Percentiles rank a stretch among this genome's conserved stretches.
Evolutionary conservation across 2,329 filamentous ascomycete genomes (phyloP).

Genomic region (Paecilomyces sp.): DNA sequence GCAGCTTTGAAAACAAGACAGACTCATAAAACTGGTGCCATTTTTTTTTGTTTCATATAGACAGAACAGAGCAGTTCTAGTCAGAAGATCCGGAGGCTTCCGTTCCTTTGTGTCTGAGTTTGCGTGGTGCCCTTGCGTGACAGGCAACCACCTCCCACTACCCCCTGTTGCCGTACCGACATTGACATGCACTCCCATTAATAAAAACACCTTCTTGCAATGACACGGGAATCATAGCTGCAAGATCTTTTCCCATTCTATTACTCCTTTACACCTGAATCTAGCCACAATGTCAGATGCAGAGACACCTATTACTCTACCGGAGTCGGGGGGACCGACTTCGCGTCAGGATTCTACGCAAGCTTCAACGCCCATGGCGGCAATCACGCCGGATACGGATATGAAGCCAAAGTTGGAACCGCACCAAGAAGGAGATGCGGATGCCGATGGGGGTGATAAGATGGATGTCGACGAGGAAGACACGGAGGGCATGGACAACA

Average conservation of each 20-base stretch:
- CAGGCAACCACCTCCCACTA: background rate
- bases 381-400: constrained; percentile 10
- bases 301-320: constrained; percentile 18
- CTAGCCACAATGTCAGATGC: constrained; percentile 17
- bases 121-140: background rate
- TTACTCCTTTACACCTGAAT: background rate
- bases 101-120: background rate
- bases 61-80: background rate
- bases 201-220: background rate
- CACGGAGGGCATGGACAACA: constrained; percentile 35
- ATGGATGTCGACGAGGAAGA: constrained; percentile 8
- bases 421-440: background rate
- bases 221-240: background rate
- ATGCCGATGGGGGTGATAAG: background rate
- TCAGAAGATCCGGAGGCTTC: background rate
- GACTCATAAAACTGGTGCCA: background rate
- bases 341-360: constrained; percentile 21
- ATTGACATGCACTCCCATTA: background rate
- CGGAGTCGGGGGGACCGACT: constrained; percentile 18
- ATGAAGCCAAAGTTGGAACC: constrained; percentile 5
- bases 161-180: background rate
- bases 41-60: background rate
- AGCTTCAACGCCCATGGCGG: constrained; percentile 21
- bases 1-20: background rate
- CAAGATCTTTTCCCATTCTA: background rate